Evolutionary conservation across 1,139 yeast species (phyloP).

Genomic region (Ashbya aceris): DNA sequence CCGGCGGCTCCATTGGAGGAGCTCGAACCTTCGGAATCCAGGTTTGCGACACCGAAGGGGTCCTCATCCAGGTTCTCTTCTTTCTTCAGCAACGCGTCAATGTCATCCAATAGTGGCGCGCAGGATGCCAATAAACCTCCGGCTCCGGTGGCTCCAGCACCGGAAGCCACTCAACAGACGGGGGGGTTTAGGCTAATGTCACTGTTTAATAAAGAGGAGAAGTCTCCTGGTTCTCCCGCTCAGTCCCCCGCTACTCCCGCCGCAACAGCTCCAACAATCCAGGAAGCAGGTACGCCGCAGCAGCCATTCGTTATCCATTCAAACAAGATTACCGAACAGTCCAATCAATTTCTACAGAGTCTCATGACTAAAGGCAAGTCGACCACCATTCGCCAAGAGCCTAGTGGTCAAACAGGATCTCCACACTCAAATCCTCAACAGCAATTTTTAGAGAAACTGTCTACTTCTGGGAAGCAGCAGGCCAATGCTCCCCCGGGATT

Average conservation of each 20-base stretch:
- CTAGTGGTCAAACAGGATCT: constrained; percentile 7
- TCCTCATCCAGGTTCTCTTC: constrained; percentile 29
- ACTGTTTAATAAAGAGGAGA: constrained; percentile 20
- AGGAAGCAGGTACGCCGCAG: background rate
- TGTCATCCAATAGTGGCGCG: constrained; percentile 4
- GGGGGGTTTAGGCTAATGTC: constrained; percentile 27
- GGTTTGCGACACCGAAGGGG: constrained; percentile 15
- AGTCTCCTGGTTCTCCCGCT: constrained; percentile 3
- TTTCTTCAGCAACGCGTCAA: constrained; percentile 21
- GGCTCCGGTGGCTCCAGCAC: constrained; percentile 3
- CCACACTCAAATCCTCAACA: constrained; percentile 4
- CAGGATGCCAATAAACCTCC: constrained; percentile 1
- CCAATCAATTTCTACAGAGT: constrained; percentile 22
- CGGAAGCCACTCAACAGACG: constrained; percentile 10
- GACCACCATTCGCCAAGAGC: constrained; percentile 7
- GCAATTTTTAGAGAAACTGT: background rate
- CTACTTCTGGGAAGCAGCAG: constrained; percentile 1
- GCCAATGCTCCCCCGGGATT: constrained; percentile 10
- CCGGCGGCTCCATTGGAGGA: constrained; percentile 8
- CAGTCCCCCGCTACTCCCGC: background rate
- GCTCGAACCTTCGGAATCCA: constrained; percentile 8
- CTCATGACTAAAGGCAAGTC: constrained; percentile 23
- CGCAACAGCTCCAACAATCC: background rate
- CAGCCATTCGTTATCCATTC: background rate
- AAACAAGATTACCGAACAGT: background rate